These are phyloP conservation scores for Pythium dissotocum DNA, from an alignment of 352 stramenopile species.

Conservation along the genomic window DNA sequence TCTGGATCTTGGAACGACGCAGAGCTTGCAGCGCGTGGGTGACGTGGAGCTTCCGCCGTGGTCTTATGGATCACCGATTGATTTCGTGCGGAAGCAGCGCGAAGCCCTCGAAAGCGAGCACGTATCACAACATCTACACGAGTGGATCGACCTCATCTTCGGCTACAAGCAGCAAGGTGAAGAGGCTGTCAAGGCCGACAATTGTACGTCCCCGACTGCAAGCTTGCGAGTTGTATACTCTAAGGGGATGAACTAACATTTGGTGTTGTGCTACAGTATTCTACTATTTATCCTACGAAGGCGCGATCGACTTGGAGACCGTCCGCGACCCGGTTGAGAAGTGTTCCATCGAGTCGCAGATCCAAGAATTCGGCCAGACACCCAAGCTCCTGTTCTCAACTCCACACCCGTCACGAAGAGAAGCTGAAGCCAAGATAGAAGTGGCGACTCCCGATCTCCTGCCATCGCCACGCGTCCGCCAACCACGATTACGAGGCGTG, in stretches of 20 bases:
- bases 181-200: conserved; percentile 86
- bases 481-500: neutral
- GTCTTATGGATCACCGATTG: conserved; percentile 77
- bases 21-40: conserved; percentile 81
- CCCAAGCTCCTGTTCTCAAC: conserved; percentile 79
- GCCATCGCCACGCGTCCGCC: conserved; percentile 23
- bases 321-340: conserved; percentile 32
- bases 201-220: conserved; percentile 46
- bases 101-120: conserved; percentile 96
- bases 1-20: conserved; percentile 93
- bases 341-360: conserved; percentile 82
- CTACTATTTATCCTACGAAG: conserved; percentile 94
- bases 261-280: conserved; percentile 57
- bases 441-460: conserved; percentile 55
- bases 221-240: too few relatives aligned
- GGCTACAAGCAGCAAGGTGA: conserved; percentile 95
- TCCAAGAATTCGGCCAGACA: conserved; percentile 95
- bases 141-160: conserved; percentile 99
- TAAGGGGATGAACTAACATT: too few relatives aligned
- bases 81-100: conserved; percentile 94
- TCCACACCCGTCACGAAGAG: conserved; percentile 45
- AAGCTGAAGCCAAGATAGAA: conserved; percentile 35
- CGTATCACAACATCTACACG: conserved; percentile 93
- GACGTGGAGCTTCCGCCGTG: conserved; percentile 89
- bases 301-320: conserved; percentile 89